Evolutionary conservation across 768 basidiomycete species (phyloP).

Genomic region (Macrolepiota albuminosa): DNA sequence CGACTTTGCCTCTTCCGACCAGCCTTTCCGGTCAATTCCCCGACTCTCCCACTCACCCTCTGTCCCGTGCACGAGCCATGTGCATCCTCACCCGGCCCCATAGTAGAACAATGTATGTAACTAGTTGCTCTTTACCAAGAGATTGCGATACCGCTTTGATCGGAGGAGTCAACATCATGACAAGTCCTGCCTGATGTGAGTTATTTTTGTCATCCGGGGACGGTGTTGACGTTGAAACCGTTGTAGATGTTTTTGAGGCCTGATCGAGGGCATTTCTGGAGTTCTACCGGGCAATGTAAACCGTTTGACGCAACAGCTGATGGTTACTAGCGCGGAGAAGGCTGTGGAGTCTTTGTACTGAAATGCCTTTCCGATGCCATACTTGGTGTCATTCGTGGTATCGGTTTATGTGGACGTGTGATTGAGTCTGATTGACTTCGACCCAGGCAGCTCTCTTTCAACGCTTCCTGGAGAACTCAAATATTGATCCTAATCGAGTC

Average conservation of each 20-base stretch:
- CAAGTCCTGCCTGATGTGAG: conserved; percentile 70
- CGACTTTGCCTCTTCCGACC: no score
- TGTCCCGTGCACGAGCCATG: no score
- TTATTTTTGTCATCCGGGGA: conserved; percentile 1
- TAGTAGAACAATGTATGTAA: no score
- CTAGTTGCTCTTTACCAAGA: conserved; percentile 65
- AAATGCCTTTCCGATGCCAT: conserved; percentile 72
- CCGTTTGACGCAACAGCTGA: conserved; percentile 69
- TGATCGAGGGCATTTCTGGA: conserved; percentile 65
- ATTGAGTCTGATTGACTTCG: no score
- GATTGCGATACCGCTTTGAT: conserved; percentile 70
- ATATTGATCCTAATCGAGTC: conserved; percentile 41
- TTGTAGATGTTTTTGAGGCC: conserved; percentile 64
- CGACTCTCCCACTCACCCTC: no score
- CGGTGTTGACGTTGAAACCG: background rate
- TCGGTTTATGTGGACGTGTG: no score
- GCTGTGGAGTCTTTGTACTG: conserved; percentile 65
- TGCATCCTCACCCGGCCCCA: no score
- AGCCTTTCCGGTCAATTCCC: no score
- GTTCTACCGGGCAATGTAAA: conserved; percentile 62
- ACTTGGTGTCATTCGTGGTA: conserved; percentile 60
- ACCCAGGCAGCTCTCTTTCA: conserved; percentile 57
- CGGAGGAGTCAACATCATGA: conserved; percentile 69
- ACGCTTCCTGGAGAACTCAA: conserved; percentile 39
- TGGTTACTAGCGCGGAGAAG: conserved; percentile 69